These are phyloP conservation scores for Aspergillus steynii DNA, from an alignment of 495 filamentous ascomycete species.

Conservation along the genomic window DNA sequence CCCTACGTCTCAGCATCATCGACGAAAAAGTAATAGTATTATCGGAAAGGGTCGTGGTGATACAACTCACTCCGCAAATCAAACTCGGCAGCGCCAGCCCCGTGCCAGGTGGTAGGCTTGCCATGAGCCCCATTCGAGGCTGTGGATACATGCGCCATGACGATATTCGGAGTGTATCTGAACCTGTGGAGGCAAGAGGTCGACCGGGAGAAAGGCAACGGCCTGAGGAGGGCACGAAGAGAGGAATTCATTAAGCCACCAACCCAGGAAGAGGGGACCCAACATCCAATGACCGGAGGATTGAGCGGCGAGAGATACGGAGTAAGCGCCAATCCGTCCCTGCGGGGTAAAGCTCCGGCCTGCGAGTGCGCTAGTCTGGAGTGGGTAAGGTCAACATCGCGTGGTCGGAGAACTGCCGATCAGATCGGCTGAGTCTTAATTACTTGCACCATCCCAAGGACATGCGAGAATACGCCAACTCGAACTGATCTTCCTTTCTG, in stretches of 20 bases:
- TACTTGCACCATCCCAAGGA: too few relatives aligned
- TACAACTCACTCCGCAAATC: slow-evolving; percentile 53
- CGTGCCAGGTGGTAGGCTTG: slow-evolving; percentile 53
- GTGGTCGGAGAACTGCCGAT: too few relatives aligned
- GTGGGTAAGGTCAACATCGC: not conserved
- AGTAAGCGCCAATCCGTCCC: not conserved
- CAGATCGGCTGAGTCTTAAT: too few relatives aligned
- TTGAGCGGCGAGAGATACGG: not conserved
- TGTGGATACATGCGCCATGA: slow-evolving; percentile 31
- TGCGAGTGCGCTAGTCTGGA: not conserved
- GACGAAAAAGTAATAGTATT: not conserved
- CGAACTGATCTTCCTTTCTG: too few relatives aligned
- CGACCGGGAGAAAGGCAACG: slow-evolving; percentile 8
- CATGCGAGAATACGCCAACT: too few relatives aligned
- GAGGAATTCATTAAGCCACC: slow-evolving; percentile 16
- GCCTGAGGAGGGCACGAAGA: slow-evolving; percentile 19
- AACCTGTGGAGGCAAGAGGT: slow-evolving; percentile 4
- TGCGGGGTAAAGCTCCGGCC: not conserved
- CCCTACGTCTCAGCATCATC: slow-evolving; percentile 8
- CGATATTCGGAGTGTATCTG: slow-evolving; percentile 12
- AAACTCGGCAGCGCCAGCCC: slow-evolving; percentile 62
- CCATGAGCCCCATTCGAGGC: slow-evolving; percentile 17
- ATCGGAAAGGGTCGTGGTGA: not conserved
- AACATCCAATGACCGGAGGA: not conserved
- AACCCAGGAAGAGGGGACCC: not conserved